These are phyloP conservation scores for Polyrhizophydium stewartii DNA, from an alignment of 371 early-diverging fungal species.

Conservation along the genomic window DNA sequence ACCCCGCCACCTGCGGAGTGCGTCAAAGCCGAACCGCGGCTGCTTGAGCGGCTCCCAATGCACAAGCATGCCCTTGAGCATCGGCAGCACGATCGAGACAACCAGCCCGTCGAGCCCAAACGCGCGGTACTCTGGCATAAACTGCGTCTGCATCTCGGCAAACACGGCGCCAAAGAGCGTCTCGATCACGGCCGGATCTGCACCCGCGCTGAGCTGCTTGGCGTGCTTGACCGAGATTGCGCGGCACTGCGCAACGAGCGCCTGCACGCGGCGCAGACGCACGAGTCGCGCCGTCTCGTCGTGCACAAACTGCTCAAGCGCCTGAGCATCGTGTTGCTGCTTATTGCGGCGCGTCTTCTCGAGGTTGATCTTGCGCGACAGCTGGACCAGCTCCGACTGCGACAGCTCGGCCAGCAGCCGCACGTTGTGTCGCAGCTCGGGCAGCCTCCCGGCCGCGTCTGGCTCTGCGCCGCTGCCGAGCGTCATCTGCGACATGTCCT, in stretches of 20 bases:
- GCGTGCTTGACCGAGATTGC: conserved; percentile 19
- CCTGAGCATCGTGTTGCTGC: conserved; percentile 19
- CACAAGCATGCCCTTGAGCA: conserved; percentile 46
- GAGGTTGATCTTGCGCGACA: conserved; percentile 48
- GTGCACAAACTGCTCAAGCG: conserved; percentile 33
- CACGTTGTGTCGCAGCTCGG: conserved; percentile 77
- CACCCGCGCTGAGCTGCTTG: too few species aligned
- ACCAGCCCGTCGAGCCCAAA: conserved; percentile 65
- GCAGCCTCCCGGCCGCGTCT: conserved; percentile 25
- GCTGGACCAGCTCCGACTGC: conserved; percentile 61
- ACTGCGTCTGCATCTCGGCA: conserved; percentile 29
- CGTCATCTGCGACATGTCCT: conserved; percentile 31
- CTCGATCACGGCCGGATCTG: neutral
- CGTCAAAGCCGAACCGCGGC: conserved; percentile 50
- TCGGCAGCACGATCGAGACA: conserved; percentile 58
- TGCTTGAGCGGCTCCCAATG: conserved; percentile 66
- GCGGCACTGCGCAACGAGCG: conserved; percentile 47
- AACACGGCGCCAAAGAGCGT: conserved; percentile 47
- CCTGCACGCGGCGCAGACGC: conserved; percentile 38
- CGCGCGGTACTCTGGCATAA: conserved; percentile 45
- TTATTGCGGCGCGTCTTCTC: conserved; percentile 11
- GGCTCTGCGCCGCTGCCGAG: conserved; percentile 20
- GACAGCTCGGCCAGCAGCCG: conserved; percentile 67
- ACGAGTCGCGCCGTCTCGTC: conserved; percentile 38
- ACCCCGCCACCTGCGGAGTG: conserved; percentile 37